These are phyloP conservation scores for Aspergillus ibericus DNA, from an alignment of 2,329 filamentous ascomycete genomes.

Conservation along the genomic window DNA sequence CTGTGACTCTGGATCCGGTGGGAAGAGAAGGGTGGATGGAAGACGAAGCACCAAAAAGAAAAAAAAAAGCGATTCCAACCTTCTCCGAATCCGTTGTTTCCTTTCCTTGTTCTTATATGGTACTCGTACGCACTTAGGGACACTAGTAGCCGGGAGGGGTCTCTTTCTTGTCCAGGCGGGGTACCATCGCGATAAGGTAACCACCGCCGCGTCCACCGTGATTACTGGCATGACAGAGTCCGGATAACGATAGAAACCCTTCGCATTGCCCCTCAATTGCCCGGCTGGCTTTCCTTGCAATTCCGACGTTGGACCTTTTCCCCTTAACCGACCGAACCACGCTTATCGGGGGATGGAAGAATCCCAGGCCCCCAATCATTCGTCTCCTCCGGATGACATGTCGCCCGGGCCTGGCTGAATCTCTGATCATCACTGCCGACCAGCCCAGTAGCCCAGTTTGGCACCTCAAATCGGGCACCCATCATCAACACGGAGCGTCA, in stretches of 20 bases:
- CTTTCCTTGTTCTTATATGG: constrained; percentile 9
- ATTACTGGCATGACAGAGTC: not conserved
- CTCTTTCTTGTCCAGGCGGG: constrained; percentile 7
- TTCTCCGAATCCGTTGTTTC: constrained; percentile 7
- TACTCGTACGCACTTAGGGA: not conserved
- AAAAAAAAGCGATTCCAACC: not conserved
- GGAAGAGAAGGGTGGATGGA: constrained; percentile 7
- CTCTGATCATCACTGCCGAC: constrained; percentile 6
- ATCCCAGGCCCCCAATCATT: constrained; percentile 12
- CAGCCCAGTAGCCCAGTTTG: not conserved
- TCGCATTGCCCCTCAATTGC: not conserved
- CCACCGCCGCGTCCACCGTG: not conserved
- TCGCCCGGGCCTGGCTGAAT: constrained; percentile 15
- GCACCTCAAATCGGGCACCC: constrained; percentile 15
- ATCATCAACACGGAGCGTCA: constrained; percentile 9
- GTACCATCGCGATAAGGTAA: not conserved
- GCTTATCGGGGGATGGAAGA: constrained; percentile 16
- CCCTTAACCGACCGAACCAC: constrained; percentile 22
- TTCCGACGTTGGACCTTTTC: constrained; percentile 11
- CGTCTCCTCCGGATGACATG: constrained; percentile 11
- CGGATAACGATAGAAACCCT: not conserved
- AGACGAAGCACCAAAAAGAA: not conserved
- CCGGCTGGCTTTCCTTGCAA: not conserved
- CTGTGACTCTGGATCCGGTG: constrained; percentile 2
- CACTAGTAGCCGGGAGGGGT: not conserved